Evolutionary conservation across 768 basidiomycete species (phyloP).

Genomic region (Kwoniella mangroviensis): DNA sequence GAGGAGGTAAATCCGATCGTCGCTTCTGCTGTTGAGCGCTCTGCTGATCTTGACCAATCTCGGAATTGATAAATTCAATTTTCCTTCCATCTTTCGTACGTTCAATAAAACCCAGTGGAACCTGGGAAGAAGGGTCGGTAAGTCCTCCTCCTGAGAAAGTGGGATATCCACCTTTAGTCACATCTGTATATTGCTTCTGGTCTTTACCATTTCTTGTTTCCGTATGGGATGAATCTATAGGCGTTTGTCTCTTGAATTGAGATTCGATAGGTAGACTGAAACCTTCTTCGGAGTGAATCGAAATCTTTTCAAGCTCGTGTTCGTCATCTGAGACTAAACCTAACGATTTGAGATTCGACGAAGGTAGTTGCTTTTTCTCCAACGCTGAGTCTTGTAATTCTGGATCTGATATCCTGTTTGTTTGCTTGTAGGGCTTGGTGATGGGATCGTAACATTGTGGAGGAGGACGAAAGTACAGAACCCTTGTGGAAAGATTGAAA

Average conservation of each 20-base stretch:
- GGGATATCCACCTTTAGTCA: slow-evolving; percentile 47
- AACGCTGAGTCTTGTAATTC: background rate
- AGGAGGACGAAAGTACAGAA: slow-evolving; percentile 28
- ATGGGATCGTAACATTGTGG: slow-evolving; percentile 35
- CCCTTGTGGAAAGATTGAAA: slow-evolving; percentile 35
- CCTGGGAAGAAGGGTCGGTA: slow-evolving; percentile 36
- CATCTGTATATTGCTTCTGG: slow-evolving; percentile 18
- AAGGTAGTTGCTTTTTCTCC: slow-evolving; percentile 3
- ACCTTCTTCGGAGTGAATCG: slow-evolving; percentile 1
- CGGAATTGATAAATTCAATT: slow-evolving; percentile 22
- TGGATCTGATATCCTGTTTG: background rate
- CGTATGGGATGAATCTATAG: background rate
- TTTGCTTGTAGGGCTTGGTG: background rate
- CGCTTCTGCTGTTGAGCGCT: too few relatives aligned
- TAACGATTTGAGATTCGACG: slow-evolving; percentile 29
- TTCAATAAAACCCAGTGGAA: slow-evolving; percentile 41
- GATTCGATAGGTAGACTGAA: background rate
- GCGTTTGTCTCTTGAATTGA: background rate
- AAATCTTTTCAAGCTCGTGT: background rate
- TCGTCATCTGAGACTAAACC: slow-evolving; percentile 25
- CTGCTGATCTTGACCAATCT: background rate
- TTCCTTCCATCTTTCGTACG: slow-evolving; percentile 22
- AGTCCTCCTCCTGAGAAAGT: slow-evolving; percentile 42
- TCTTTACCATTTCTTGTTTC: background rate
- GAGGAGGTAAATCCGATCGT: slow-evolving; percentile 6